phyloP scores from a whole-genome alignment of 2,329 filamentous ascomycete genomes.

The Colletotrichum sublineola region DNA sequence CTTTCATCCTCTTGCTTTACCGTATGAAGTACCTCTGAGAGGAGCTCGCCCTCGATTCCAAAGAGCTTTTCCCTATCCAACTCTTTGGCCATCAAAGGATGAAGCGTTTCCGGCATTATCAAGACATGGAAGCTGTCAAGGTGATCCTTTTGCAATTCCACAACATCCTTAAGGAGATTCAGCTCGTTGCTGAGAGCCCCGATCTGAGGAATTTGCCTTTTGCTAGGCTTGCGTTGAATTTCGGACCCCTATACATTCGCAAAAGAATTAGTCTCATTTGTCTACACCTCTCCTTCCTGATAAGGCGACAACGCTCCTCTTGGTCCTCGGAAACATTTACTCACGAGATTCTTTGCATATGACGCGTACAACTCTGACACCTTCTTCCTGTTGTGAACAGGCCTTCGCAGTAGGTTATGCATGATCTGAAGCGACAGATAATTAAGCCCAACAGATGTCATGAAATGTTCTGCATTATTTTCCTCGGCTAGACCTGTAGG shows the following conservation, averaged over 20 bases:
- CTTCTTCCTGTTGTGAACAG: conserved; percentile 24
- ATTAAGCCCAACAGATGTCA: conserved; percentile 22
- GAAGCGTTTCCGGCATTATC: conserved; percentile 7
- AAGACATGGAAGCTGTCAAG: background rate
- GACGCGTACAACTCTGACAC: conserved; percentile 24
- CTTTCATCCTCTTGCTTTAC: conserved; percentile 12
- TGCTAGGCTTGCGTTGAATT: conserved; percentile 22
- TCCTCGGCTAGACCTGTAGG: background rate
- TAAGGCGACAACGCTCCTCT: too few relatives aligned
- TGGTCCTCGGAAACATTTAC: background rate
- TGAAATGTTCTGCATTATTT: conserved; percentile 14
- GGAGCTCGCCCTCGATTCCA: conserved; percentile 1
- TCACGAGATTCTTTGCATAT: conserved; percentile 28
- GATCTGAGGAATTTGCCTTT: conserved; percentile 21
- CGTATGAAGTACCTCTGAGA: background rate
- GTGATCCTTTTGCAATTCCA: conserved; percentile 11
- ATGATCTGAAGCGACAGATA: conserved; percentile 31
- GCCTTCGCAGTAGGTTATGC: conserved; percentile 21
- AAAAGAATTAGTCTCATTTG: too few relatives aligned
- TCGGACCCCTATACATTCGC: conserved; percentile 22
- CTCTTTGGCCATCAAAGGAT: background rate
- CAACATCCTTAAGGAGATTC: conserved; percentile 20
- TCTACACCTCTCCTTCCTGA: too few relatives aligned
- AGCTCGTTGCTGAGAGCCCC: conserved; percentile 30
- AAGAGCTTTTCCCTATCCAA: conserved; percentile 8